phyloP scores from a whole-genome alignment of 164 flowering plant genomes.

The Cinnamomum micranthum region DNA sequence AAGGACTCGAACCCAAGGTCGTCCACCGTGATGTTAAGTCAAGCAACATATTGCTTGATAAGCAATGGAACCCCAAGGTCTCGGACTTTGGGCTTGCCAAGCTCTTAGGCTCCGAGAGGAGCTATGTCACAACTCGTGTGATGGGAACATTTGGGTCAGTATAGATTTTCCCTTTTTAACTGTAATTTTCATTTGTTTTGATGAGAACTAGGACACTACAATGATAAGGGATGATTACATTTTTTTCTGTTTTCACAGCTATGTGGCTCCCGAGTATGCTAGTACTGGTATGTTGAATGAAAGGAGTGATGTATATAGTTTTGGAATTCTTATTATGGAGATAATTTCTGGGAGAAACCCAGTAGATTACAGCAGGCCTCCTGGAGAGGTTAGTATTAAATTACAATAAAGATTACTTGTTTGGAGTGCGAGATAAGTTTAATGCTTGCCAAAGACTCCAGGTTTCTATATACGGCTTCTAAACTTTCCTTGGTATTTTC shows the following conservation, averaged over 20 bases:
- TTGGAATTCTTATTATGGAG: slow-evolving; percentile 32
- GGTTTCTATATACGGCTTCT: not conserved
- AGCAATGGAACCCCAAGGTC: slow-evolving; percentile 75
- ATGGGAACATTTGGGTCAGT: slow-evolving; percentile 91
- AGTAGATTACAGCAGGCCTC: slow-evolving; percentile 77
- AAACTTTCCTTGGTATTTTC: slow-evolving; percentile 11
- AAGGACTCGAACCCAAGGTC: slow-evolving; percentile 86
- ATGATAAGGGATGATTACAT: not conserved
- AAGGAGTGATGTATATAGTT: slow-evolving; percentile 6
- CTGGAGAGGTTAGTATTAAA: slow-evolving; percentile 58
- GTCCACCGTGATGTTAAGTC: slow-evolving; percentile 84
- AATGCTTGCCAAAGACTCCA: not conserved
- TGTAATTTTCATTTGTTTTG: slow-evolving; percentile 23
- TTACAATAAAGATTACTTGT: not conserved
- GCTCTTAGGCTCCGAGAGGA: slow-evolving; percentile 68
- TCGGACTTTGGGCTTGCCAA: slow-evolving; percentile 85
- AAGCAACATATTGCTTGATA: slow-evolving; percentile 78
- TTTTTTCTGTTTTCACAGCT: slow-evolving; percentile 34
- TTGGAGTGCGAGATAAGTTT: not conserved
- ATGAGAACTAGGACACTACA: slow-evolving; percentile 49
- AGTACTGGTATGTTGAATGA: slow-evolving; percentile 47
- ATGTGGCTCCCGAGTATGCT: slow-evolving; percentile 93
- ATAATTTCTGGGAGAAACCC: slow-evolving; percentile 78
- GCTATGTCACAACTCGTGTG: slow-evolving; percentile 83
- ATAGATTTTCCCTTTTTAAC: not conserved